Percentiles rank a stretch among this genome's conserved stretches.
phyloP scores from a whole-genome alignment of 177 flowering plant genomes.

The Telopea speciosissima region DNA sequence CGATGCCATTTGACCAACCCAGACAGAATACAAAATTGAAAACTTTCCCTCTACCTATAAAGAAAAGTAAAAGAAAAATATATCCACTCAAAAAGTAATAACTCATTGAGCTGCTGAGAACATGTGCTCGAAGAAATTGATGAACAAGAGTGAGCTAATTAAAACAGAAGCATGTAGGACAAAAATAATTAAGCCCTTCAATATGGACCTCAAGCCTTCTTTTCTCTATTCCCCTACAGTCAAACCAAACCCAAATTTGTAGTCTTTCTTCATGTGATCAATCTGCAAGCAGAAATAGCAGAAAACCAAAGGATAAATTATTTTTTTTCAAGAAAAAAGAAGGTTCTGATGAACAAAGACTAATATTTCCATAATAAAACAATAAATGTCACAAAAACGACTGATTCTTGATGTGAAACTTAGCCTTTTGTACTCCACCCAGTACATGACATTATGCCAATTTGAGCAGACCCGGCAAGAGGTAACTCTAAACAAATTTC shows the following conservation, averaged over 20 bases:
- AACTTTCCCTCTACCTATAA: background rate
- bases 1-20: background rate
- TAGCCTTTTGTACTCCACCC: no score
- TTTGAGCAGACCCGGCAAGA: no score
- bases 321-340: no score
- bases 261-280: conserved; percentile 75
- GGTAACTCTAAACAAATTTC: no score
- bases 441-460: no score
- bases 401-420: no score
- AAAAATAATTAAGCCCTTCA: background rate
- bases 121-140: conserved; percentile 4
- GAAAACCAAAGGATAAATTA: no score
- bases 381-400: no score
- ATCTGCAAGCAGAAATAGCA: conserved; percentile 34
- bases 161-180: background rate
- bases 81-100: background rate
- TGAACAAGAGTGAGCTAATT: background rate
- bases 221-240: conserved; percentile 49
- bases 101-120: background rate
- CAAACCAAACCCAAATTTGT: conserved; percentile 75
- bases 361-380: no score
- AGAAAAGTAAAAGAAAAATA: no score
- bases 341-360: no score
- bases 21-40: background rate
- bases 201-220: background rate